A percentile compares a stretch with the other conserved stretches of the same genome.
phyloP scores from a whole-genome alignment of 177 flowering plant genomes.

The Vitis hybrid region DNA sequence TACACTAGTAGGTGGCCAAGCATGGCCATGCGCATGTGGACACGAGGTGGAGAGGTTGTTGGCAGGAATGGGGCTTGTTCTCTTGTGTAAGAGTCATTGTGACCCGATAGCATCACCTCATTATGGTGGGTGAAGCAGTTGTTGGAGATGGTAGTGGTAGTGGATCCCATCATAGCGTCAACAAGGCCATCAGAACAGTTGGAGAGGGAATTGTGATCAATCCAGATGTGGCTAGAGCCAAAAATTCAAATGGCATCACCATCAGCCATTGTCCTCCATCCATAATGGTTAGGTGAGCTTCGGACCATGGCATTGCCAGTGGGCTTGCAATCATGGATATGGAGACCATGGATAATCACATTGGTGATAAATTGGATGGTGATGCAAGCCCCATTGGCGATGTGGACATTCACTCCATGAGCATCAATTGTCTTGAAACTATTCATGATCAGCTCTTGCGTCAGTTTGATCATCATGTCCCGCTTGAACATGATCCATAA shows the following conservation, averaged over 20 bases:
- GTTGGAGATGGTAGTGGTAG: constrained; percentile 39
- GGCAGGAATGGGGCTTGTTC: neutral
- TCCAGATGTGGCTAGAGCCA: constrained; percentile 23
- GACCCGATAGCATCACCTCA: constrained; percentile 38
- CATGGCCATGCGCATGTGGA: no score
- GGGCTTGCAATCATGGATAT: constrained; percentile 33
- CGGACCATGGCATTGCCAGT: constrained; percentile 32
- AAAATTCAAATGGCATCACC: constrained; percentile 36
- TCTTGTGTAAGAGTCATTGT: constrained; percentile 23
- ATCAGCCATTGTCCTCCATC: constrained; percentile 35
- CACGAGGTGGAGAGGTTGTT: no score
- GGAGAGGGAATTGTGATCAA: constrained; percentile 34
- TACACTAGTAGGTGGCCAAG: no score
- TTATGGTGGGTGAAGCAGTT: constrained; percentile 36
- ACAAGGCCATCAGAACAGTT: constrained; percentile 32
- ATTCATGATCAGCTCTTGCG: neutral
- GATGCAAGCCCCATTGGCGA: constrained; percentile 34
- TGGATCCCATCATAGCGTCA: constrained; percentile 21
- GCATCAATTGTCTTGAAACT: constrained; percentile 28
- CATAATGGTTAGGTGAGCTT: constrained; percentile 28
- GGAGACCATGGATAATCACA: constrained; percentile 33
- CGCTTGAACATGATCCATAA: constrained; percentile 24
- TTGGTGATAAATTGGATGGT: constrained; percentile 30
- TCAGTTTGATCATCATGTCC: constrained; percentile 28
- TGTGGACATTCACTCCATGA: constrained; percentile 28